Conservation (phyloP, 345 rosid genomes). For the Erucastrum elatum region DNA sequence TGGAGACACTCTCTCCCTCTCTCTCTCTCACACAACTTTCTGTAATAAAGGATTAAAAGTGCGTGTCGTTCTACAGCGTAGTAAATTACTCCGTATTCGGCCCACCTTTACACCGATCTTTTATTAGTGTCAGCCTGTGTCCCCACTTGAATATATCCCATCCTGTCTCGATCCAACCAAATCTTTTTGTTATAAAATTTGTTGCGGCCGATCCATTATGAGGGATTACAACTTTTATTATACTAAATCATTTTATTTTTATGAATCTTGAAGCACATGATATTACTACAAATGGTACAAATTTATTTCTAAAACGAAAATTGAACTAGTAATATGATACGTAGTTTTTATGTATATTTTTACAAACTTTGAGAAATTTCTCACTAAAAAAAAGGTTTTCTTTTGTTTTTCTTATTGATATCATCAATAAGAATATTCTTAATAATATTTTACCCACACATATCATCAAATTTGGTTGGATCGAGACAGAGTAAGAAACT, state of each 20-base stretch:
- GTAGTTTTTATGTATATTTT: not conserved
- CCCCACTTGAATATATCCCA: not conserved
- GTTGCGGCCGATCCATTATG: not conserved
- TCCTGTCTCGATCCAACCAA: not conserved
- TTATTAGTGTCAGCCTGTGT: not conserved
- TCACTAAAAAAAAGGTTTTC: not conserved
- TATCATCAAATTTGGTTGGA: not conserved
- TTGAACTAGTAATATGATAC: not conserved
- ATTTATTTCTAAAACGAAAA: not conserved
- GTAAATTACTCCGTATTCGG: not conserved
- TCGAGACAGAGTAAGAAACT: slow-evolving; percentile 13
- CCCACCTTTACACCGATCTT: not conserved
- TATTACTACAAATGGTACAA: not conserved
- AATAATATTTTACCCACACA: not conserved
- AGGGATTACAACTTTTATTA: not conserved
- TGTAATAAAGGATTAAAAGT: not conserved
- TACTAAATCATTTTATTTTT: not conserved
- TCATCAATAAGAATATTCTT: not conserved
- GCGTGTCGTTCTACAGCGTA: not conserved
- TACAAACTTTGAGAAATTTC: not conserved
- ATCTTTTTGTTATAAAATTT: not conserved
- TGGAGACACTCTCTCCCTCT: not conserved
- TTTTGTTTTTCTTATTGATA: not conserved
- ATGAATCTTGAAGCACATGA: not conserved
- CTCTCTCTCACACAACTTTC: not conserved